A percentile compares a stretch with the other conserved stretches of the same genome.
These are phyloP conservation scores for Pythium guiyangense DNA, from an alignment of 352 stramenopile genomes.

Conservation along the genomic window DNA sequence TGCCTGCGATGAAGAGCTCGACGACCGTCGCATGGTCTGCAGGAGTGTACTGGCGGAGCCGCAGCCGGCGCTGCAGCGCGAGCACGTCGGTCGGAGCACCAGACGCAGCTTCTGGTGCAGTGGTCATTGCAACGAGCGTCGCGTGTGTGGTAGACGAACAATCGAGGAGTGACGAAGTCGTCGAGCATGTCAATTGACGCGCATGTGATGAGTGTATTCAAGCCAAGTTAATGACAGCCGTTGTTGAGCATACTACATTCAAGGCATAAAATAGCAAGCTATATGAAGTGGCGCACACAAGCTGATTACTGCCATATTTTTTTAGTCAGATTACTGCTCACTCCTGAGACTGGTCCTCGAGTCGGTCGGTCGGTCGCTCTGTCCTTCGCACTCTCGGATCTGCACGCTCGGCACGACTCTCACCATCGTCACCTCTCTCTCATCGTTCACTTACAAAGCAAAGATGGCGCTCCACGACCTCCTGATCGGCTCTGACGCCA, in stretches of 20 bases:
- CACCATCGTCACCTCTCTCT: too few species aligned
- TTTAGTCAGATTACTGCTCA: too few species aligned
- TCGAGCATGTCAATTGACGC: background rate
- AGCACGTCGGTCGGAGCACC: background rate
- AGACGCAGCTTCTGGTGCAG: background rate
- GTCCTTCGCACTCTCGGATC: too few species aligned
- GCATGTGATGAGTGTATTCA: background rate
- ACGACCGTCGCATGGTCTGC: conserved; percentile 20
- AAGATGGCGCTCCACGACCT: background rate
- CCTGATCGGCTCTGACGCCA: background rate
- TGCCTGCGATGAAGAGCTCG: conserved; percentile 10
- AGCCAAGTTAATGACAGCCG: background rate
- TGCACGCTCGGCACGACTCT: too few species aligned
- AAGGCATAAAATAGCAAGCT: too few species aligned
- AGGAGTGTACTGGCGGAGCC: conserved; percentile 17
- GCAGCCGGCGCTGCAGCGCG: conserved; percentile 2
- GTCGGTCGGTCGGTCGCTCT: too few species aligned
- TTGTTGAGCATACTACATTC: too few species aligned
- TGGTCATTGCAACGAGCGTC: background rate
- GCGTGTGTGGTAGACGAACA: conserved; percentile 1
- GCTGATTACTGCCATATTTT: too few species aligned
- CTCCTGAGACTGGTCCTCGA: too few species aligned
- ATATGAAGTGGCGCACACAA: too few species aligned
- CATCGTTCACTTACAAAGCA: too few species aligned
- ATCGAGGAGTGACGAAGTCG: background rate